Evolutionary conservation across 352 stramenopile species (phyloP).

Genomic region (Phytopythium helicoides): DNA sequence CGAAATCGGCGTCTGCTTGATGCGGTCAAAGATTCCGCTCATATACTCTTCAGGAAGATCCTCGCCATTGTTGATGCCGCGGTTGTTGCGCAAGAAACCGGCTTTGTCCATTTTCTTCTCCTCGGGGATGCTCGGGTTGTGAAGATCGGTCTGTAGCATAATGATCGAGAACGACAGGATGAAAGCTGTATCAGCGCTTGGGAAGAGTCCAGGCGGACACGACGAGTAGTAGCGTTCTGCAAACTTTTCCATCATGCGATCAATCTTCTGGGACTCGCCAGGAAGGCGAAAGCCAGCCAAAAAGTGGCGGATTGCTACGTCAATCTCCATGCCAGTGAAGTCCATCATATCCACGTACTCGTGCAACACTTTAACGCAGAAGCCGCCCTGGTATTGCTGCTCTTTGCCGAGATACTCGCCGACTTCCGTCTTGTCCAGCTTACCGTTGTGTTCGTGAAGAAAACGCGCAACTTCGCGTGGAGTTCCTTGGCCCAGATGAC

Average conservation of each 20-base stretch:
- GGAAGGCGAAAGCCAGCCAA: constrained; percentile 97
- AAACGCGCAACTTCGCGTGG: constrained; percentile 94
- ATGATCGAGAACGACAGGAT: constrained; percentile 96
- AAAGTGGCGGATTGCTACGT: constrained; percentile 97
- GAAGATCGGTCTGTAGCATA: constrained; percentile 93
- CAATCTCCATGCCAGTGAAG: constrained; percentile 94
- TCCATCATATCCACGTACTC: constrained; percentile 97
- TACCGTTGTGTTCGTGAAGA: constrained; percentile 89
- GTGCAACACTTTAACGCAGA: constrained; percentile 93
- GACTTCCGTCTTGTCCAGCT: constrained; percentile 96
- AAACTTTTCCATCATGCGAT: constrained; percentile 99
- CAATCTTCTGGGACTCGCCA: constrained; percentile 99
- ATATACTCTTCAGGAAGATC: constrained; percentile 95
- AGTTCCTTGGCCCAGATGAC: constrained; percentile 90
- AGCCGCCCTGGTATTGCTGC: constrained; percentile 93
- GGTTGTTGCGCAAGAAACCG: constrained; percentile 97
- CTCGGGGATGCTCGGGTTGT: constrained; percentile 98
- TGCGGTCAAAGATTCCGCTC: constrained; percentile 94
- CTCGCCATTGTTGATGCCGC: constrained; percentile 95
- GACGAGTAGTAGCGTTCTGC: constrained; percentile 89
- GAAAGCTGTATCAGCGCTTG: constrained; percentile 96
- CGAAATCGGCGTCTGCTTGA: constrained; percentile 94
- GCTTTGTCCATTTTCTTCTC: constrained; percentile 98
- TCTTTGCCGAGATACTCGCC: constrained; percentile 98
- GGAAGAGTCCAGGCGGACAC: constrained; percentile 85